These are phyloP conservation scores for Zasmidium angulare DNA, from an alignment of 2,329 filamentous ascomycete genomes.

Conservation along the genomic window DNA sequence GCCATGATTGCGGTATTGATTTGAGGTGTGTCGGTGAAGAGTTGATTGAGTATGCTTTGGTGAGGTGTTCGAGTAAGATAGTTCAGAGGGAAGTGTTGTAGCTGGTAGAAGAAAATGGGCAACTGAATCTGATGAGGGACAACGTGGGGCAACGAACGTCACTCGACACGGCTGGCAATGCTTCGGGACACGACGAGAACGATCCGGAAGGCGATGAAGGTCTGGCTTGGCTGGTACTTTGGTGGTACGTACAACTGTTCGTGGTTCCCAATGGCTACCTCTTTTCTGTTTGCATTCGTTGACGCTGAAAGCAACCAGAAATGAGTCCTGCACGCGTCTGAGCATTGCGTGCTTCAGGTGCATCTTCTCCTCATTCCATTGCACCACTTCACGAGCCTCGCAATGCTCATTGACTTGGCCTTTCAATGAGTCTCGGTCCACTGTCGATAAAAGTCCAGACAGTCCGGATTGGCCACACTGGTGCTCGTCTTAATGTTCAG, in stretches of 20 bases:
- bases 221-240: too few relatives aligned
- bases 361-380: too few relatives aligned
- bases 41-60: neutral
- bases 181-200: neutral
- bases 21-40: neutral
- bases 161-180: neutral
- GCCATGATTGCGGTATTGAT: conserved; percentile 38
- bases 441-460: conserved; percentile 80
- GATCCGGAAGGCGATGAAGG: neutral
- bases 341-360: too few relatives aligned
- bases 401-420: too few relatives aligned
- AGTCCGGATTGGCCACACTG: conserved; percentile 87
- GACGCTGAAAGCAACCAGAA: too few relatives aligned
- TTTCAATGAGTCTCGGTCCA: conserved; percentile 63
- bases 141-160: neutral
- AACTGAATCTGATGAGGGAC: neutral
- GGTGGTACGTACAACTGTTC: too few relatives aligned
- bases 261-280: too few relatives aligned
- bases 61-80: neutral
- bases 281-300: too few relatives aligned
- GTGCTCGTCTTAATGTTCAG: conserved; percentile 84
- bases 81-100: neutral
- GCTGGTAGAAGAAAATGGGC: neutral
- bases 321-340: too few relatives aligned
- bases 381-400: too few relatives aligned